Evolutionary conservation across 495 filamentous ascomycete genomes (phyloP).

Genomic region (Endocarpon pusillum): DNA sequence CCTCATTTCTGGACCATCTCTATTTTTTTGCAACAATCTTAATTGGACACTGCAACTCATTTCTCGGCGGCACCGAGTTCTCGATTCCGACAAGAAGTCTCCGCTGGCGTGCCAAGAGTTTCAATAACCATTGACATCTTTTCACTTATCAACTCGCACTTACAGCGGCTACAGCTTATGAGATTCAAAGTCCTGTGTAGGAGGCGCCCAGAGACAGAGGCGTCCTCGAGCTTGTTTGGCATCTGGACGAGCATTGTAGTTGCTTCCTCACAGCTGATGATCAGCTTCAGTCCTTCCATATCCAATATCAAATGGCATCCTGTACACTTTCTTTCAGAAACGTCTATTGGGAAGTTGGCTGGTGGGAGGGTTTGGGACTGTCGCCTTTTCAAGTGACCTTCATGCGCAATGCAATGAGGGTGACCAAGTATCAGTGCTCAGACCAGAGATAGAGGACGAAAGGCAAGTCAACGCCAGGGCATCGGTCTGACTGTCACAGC

Average conservation of each 20-base stretch:
- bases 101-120: too few relatives aligned
- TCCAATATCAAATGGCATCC: slow-evolving; percentile 7
- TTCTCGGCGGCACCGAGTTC: too few relatives aligned
- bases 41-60: too few relatives aligned
- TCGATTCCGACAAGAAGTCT: too few relatives aligned
- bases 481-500: slow-evolving; percentile 4
- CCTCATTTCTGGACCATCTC: too few relatives aligned
- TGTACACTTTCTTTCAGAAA: slow-evolving; percentile 7
- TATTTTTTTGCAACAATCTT: too few relatives aligned
- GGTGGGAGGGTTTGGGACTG: not conserved
- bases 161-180: too few relatives aligned
- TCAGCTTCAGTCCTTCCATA: slow-evolving; percentile 9
- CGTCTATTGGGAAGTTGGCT: slow-evolving; percentile 1
- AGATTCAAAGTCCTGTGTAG: too few relatives aligned
- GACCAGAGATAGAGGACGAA: slow-evolving; percentile 3
- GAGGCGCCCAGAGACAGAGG: too few relatives aligned
- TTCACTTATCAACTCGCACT: too few relatives aligned
- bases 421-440: slow-evolving; percentile 1
- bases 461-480: not conserved
- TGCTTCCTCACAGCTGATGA: slow-evolving; percentile 5
- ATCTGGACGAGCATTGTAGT: slow-evolving; percentile 5
- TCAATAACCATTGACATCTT: too few relatives aligned
- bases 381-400: not conserved
- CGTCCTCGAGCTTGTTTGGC: too few relatives aligned
- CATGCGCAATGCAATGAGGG: not conserved